These are phyloP conservation scores for Colletotrichum australisinense DNA, from an alignment of 2,329 filamentous ascomycete genomes.

Conservation along the genomic window DNA sequence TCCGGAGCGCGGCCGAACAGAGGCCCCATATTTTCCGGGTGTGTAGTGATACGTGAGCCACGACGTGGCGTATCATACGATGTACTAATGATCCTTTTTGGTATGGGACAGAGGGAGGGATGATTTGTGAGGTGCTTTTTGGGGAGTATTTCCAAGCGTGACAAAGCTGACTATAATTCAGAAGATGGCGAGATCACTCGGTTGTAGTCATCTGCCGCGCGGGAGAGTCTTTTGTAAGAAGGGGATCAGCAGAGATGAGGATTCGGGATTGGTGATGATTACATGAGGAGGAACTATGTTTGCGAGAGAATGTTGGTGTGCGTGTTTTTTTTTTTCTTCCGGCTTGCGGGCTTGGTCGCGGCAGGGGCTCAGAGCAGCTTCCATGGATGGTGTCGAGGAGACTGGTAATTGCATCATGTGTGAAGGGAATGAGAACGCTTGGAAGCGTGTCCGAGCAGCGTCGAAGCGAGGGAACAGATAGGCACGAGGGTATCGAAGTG, in stretches of 20 bases:
- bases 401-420: neutral
- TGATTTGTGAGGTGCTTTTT: neutral
- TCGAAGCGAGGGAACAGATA: neutral
- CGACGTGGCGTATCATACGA: neutral
- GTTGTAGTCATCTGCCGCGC: neutral
- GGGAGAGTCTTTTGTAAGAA: neutral
- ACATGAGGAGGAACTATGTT: neutral
- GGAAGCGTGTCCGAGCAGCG: neutral
- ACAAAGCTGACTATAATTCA: neutral
- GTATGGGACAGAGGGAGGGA: too few relatives aligned
- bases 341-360: neutral
- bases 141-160: neutral
- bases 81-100: neutral
- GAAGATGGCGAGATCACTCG: neutral
- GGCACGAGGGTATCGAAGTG: too few relatives aligned
- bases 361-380: neutral
- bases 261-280: neutral
- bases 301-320: neutral
- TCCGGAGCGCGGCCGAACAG: slow-evolving; percentile 15
- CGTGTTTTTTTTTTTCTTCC: too few relatives aligned
- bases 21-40: neutral
- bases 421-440: neutral
- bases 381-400: neutral
- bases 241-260: neutral
- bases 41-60: neutral